These are phyloP conservation scores for Craterostigma plantagineum DNA, from an alignment of 257 asterid genomes.

Conservation along the genomic window DNA sequence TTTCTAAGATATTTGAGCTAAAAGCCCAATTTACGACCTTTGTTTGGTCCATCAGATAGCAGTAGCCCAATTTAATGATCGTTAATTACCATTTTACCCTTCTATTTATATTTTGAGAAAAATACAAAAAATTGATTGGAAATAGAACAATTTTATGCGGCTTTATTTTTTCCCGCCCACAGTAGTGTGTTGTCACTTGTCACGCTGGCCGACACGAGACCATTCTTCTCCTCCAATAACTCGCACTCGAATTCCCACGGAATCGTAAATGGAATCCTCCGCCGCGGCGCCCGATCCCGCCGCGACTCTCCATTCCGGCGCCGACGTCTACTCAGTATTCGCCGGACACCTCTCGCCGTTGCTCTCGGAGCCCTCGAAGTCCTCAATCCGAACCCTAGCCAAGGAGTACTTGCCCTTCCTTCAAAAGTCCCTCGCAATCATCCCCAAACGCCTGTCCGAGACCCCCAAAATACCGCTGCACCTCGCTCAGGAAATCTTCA, in stretches of 20 bases:
- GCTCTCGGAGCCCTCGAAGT: conserved; percentile 24
- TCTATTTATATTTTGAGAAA: no score
- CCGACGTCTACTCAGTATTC: conserved; percentile 23
- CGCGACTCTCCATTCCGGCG: conserved; percentile 38
- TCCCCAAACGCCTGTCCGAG: conserved; percentile 65
- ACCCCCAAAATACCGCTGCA: conserved; percentile 30
- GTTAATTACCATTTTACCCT: no score
- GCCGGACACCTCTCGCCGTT: conserved; percentile 39
- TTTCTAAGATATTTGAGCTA: no score
- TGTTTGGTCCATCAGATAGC: no score
- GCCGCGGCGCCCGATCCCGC: conserved; percentile 22
- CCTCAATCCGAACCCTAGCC: conserved; percentile 47
- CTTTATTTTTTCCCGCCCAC: no score
- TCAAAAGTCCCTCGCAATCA: conserved; percentile 45
- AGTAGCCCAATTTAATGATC: no score
- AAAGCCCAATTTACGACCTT: no score
- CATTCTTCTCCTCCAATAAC: conserved; percentile 6
- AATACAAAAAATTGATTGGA: no score
- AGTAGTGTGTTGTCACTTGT: no score
- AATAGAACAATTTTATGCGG: no score
- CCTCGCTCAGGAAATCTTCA: conserved; percentile 34
- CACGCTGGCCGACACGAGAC: not conserved
- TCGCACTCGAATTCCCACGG: not conserved
- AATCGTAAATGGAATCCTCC: conserved; percentile 1
- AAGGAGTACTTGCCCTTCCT: conserved; percentile 48